Percentiles rank a stretch among this genome's conserved stretches.
These are phyloP conservation scores for Alectoria sarmentosa DNA, from an alignment of 495 filamentous ascomycete species.

Conservation along the genomic window DNA sequence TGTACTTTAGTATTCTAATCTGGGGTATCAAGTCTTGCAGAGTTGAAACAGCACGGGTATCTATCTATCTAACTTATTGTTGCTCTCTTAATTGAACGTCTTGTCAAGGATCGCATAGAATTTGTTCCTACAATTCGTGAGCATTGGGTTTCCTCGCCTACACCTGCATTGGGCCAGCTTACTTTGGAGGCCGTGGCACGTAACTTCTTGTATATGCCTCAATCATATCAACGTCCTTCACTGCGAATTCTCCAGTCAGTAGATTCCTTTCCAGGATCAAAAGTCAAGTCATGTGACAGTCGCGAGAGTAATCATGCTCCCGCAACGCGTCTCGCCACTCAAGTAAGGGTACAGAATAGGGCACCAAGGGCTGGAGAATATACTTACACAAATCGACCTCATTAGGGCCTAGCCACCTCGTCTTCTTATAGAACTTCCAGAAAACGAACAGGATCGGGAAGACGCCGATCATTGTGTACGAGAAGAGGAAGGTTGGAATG, in stretches of 20 bases:
- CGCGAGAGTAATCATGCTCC: too few species aligned
- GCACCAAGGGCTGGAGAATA: too few species aligned
- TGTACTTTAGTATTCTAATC: not conserved
- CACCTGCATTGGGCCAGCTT: conserved; percentile 23
- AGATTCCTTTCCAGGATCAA: too few species aligned
- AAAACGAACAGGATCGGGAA: conserved; percentile 59
- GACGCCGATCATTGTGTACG: conserved; percentile 63
- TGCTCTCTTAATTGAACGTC: conserved; percentile 4
- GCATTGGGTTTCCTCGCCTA: not conserved
- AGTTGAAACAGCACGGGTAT: not conserved
- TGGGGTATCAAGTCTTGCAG: conserved; percentile 3
- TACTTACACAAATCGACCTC: conserved; percentile 63
- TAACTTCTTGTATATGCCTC: conserved; percentile 66
- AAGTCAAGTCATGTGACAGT: too few species aligned
- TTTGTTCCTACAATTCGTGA: conserved; percentile 8
- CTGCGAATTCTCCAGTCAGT: too few species aligned
- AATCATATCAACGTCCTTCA: conserved; percentile 59
- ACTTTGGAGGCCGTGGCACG: conserved; percentile 52
- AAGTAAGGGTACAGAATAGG: too few species aligned
- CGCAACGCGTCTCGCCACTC: too few species aligned
- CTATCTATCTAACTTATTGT: too few species aligned
- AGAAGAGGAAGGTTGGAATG: conserved; percentile 68
- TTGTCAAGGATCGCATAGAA: conserved; percentile 10
- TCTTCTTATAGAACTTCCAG: conserved; percentile 65
- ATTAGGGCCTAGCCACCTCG: conserved; percentile 46